Percentiles rank a stretch among this genome's conserved stretches.
Conservation (phyloP, 139 green algal species). For the Haematococcus lacustris region DNA sequence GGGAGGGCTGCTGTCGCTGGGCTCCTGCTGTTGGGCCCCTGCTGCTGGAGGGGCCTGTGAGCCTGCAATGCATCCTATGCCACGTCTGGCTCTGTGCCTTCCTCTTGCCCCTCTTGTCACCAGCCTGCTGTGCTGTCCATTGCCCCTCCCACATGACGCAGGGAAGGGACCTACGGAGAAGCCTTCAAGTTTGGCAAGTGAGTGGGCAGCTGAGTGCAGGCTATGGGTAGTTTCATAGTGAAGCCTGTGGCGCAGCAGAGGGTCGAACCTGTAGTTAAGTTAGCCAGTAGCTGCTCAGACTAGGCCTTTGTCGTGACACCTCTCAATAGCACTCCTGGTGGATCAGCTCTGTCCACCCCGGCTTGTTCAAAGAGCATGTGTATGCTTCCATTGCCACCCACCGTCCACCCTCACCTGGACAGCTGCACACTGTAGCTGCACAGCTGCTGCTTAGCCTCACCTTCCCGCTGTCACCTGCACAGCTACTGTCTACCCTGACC, state of each 20-base stretch:
- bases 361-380: neutral
- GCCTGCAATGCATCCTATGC: too few relatives aligned
- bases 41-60: too few relatives aligned
- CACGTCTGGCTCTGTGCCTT: too few relatives aligned
- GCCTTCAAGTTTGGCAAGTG: slow-evolving; percentile 25
- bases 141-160: slow-evolving; percentile 22
- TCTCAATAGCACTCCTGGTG: neutral
- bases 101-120: too few relatives aligned
- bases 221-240: too few relatives aligned
- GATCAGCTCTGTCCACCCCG: neutral
- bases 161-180: slow-evolving; percentile 93
- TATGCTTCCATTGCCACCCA: neutral
- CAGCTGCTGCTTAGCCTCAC: too few relatives aligned
- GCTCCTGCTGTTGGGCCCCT: too few relatives aligned
- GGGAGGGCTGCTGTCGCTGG: too few relatives aligned
- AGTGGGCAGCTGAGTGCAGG: slow-evolving; percentile 50
- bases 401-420: too few relatives aligned
- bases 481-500: too few relatives aligned
- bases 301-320: neutral
- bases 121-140: slow-evolving; percentile 29
- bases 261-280: neutral
- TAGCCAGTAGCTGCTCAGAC: neutral
- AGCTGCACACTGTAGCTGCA: too few relatives aligned
- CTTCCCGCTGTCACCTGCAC: too few relatives aligned
- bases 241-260: slow-evolving; percentile 59